Base-by-base conservation (phyloP, 1,284 basidiomycete species). In the Trametes hirsuta region DNA sequence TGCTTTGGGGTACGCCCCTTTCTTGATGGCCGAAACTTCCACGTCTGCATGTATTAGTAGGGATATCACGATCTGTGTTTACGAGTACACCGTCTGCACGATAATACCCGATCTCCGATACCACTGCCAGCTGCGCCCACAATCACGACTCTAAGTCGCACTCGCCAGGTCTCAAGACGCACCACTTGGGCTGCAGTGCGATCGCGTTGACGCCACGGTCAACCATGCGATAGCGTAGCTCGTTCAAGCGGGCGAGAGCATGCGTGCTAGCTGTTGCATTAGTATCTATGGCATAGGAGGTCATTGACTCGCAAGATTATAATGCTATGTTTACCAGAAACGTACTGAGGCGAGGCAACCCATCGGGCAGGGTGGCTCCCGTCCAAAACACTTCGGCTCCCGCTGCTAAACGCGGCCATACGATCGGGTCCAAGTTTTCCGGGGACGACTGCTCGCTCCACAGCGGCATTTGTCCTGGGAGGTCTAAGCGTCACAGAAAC, bases 331-430 rank as follows among this genome's bases (percentile, higher is more conserved):
- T 1, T 14, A 24, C 10, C 11, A 12, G 4, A 24, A 8, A 46
- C 67, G 12, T 53, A 68, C 67, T 61, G 15, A 69, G 37, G 18
- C 69, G 67, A 2, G 68, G 47, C 0, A 62, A 55, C 9, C 69
- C 70, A 36, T 70, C 68, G 2, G 69, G 68, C 34, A 69, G 42
- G 1, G 58, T 63, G 5, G 79, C 77, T 0, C 93, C 48, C 12
- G 48, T 86, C 93, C 93, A 95, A 76, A 90, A 94, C 11, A 94
- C 71, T 77, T 95, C 93, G 0, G 91, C 91, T 5, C 87, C 81
- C 0, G 90, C 90, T 10, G 91, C 88, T 52, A 50, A 37, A 6
- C 93, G 82, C 1, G 94, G 93, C 91, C 93, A 95, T 6, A 85
- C 77, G 58, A 87, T 84, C 0, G 81, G 69, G 67, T 95, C 91